Conservation (phyloP, 1,284 basidiomycete genomes). For the Papiliotrema flavescens region DNA sequence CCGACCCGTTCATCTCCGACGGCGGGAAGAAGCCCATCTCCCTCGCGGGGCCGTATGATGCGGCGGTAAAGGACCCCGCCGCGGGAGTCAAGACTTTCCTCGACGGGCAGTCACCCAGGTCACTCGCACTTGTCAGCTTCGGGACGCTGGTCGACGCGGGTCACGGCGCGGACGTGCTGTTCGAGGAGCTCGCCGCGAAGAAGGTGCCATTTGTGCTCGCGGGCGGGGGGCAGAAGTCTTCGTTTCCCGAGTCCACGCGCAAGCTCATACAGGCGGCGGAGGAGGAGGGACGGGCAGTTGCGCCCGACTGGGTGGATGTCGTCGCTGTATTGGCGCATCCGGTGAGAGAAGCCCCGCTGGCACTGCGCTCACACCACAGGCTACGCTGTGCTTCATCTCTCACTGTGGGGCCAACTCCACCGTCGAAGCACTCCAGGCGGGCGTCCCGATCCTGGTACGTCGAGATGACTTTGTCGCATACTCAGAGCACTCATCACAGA, state of each 20-base stretch:
- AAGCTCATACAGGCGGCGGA: slow-evolving; percentile 4
- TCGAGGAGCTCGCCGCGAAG: slow-evolving; percentile 4
- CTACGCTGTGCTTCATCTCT: slow-evolving; percentile 10
- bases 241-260: slow-evolving; percentile 6
- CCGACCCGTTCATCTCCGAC: slow-evolving; percentile 3
- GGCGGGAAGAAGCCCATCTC: slow-evolving; percentile 9
- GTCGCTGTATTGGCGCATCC: slow-evolving; percentile 9
- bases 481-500: background rate
- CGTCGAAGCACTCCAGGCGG: slow-evolving; percentile 11
- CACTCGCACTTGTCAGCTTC: slow-evolving; percentile 12
- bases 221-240: slow-evolving; percentile 9
- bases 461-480: too few species aligned
- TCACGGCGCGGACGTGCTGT: background rate
- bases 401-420: slow-evolving; percentile 18
- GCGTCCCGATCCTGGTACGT: slow-evolving; percentile 14
- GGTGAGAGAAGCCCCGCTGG: too few species aligned
- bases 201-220: slow-evolving; percentile 14
- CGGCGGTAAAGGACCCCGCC: background rate
- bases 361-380: too few species aligned
- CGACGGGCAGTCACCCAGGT: slow-evolving; percentile 4
- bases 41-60: slow-evolving; percentile 11
- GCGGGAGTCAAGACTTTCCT: slow-evolving; percentile 15
- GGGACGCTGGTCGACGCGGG: slow-evolving; percentile 14
- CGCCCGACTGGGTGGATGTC: slow-evolving; percentile 15
- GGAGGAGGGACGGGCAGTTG: slow-evolving; percentile 7